These are phyloP conservation scores for Anacardium occidentale DNA, from an alignment of 345 rosid species.

Conservation along the genomic window DNA sequence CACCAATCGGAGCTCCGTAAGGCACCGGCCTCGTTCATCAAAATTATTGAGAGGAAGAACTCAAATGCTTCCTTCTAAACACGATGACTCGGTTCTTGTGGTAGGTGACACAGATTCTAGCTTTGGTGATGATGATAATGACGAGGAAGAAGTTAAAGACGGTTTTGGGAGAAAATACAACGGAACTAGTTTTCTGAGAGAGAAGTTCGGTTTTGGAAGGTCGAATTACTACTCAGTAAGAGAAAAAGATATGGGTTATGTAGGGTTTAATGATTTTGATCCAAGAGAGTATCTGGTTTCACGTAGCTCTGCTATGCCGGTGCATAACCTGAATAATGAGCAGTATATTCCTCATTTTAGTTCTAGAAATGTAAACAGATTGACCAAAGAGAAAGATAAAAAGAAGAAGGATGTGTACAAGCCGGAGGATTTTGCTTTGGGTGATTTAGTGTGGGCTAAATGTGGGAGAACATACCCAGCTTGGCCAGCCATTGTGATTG, in stretches of 20 bases:
- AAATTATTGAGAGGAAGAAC: conserved; percentile 55
- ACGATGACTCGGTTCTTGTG: conserved; percentile 46
- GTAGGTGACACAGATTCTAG: conserved; percentile 35
- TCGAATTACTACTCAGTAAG: conserved; percentile 36
- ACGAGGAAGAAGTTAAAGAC: conserved; percentile 29
- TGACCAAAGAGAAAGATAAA: conserved; percentile 32
- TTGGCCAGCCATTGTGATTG: conserved; percentile 93
- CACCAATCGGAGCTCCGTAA: conserved; percentile 29
- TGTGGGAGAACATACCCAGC: conserved; percentile 90
- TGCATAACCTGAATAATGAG: conserved; percentile 25
- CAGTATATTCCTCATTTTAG: conserved; percentile 23
- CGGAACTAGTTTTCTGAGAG: conserved; percentile 19
- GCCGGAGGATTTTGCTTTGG: conserved; percentile 81
- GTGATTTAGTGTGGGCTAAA: conserved; percentile 92
- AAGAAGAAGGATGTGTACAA: conserved; percentile 54
- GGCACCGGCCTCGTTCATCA: conserved; percentile 28
- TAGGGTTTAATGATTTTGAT: conserved; percentile 28
- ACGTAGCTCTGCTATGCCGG: conserved; percentile 27
- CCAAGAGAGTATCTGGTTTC: conserved; percentile 37
- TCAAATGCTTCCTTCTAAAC: conserved; percentile 55
- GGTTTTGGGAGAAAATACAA: conserved; percentile 20
- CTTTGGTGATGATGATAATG: conserved; percentile 30
- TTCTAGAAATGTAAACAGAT: conserved; percentile 24
- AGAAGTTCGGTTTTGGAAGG: conserved; percentile 31
- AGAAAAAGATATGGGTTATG: conserved; percentile 26